Base-by-base conservation (phyloP, 768 basidiomycete genomes). In the Auriscalpium microsporum region DNA sequence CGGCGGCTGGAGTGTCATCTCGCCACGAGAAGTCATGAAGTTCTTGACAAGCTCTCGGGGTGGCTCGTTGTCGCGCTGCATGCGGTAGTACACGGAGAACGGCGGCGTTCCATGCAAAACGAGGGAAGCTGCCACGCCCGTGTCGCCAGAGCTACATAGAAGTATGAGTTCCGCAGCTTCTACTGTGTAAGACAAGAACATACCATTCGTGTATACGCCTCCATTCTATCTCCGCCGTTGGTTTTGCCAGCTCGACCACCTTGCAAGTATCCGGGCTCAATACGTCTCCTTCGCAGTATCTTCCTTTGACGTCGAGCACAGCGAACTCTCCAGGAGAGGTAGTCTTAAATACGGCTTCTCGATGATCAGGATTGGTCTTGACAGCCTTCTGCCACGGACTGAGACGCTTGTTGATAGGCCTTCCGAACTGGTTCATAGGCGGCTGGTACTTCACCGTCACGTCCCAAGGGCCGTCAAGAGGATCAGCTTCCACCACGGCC, bases 201-300 rank as follows among this genome's bases (percentile, higher is more conserved):
- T 60, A 90, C 93, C 93, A 94, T 73, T 94, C 92, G 58, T 93
- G 90, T 56, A 94, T 87, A 50, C 84, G 84, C 62, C 84, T 88
- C 83, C 90, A 92, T 69, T 86, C 81, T 56, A 95, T 89, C 63
- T 94, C 86, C 21, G 91, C 89, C 3, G 80, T 82, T 2, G 94
- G 94, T 34, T 78, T 64, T 4, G 90, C 88, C 59, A 80, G 78
- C 67, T 92, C 83, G 33, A 86, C 70, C 3, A 94, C 89, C 55
- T 73, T 78, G 62, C 91, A 93, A 5, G 75, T 80, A 55, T 92
- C 90, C 1, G 93, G 91, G 48, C 88, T 86, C 44, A 91, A 73
- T 1, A 97, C 83, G 56, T 88, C 86, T 7, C 94, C 94, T 45
- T 80, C 72, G 63, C 94, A 97, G 68, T 81, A 82, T 75, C 81